Evolutionary conservation across 345 rosid species (phyloP).

Genomic region (Boechera divaricarpa): DNA sequence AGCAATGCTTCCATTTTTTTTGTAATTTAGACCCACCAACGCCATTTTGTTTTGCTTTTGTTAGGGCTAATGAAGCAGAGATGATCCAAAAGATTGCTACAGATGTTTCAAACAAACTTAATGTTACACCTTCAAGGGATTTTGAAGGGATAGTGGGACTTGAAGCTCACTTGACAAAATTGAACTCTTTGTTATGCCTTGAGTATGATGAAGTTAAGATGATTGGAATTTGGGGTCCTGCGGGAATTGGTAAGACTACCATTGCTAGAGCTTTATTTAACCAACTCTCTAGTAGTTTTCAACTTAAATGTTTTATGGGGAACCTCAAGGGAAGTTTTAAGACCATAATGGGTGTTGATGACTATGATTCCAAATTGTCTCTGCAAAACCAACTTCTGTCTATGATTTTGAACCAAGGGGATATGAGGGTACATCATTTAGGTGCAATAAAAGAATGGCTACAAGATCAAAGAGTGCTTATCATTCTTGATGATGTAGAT

Average conservation of each 20-base stretch:
- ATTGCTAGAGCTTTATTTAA: slow-evolving; percentile 3
- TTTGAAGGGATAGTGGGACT: slow-evolving; percentile 6
- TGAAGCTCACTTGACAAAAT: not conserved
- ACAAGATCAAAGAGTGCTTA: not conserved
- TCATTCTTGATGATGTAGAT: slow-evolving; percentile 56
- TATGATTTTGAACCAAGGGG: not conserved
- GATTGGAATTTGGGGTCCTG: slow-evolving; percentile 19
- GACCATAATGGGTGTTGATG: not conserved
- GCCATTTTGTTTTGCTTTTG: too few species aligned
- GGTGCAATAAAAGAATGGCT: not conserved
- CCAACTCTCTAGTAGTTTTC: not conserved
- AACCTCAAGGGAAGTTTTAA: not conserved
- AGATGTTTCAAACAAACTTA: slow-evolving; percentile 14
- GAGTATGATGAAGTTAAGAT: not conserved
- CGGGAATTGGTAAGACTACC: slow-evolving; percentile 16
- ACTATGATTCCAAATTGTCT: not conserved
- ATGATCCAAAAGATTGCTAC: slow-evolving; percentile 16
- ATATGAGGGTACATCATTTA: slow-evolving; percentile 26
- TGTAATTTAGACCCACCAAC: too few species aligned
- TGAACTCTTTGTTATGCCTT: not conserved
- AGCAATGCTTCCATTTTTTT: too few species aligned
- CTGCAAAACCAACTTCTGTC: slow-evolving; percentile 1
- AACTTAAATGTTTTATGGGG: not conserved
- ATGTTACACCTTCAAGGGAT: not conserved
- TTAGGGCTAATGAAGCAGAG: slow-evolving; percentile 19